phyloP scores from a whole-genome alignment of 345 rosid species.

The Rhizophora apiculata region DNA sequence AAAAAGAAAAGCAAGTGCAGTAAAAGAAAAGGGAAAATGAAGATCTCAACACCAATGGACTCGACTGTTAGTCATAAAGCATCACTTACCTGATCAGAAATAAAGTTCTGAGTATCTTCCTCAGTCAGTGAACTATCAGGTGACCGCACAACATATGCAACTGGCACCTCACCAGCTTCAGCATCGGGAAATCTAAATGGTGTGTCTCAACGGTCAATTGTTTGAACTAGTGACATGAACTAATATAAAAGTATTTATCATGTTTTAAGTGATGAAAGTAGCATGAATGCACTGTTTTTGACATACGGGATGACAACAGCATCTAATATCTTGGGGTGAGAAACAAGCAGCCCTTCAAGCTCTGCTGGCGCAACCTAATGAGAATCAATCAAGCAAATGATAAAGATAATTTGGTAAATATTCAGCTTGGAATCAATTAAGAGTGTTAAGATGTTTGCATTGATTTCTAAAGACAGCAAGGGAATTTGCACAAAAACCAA shows the following conservation, averaged over 20 bases:
- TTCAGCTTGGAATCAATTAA: background rate
- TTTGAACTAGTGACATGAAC: background rate
- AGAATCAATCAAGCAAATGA: constrained; percentile 11
- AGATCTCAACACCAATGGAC: background rate
- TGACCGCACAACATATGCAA: constrained; percentile 73
- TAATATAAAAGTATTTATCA: background rate
- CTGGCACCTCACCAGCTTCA: constrained; percentile 93
- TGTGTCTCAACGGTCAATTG: background rate
- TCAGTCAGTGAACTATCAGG: constrained; percentile 63
- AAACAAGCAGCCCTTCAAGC: constrained; percentile 87
- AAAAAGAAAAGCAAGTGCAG: too few species aligned
- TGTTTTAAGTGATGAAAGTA: background rate
- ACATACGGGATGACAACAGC: constrained; percentile 95
- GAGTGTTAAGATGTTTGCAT: background rate
- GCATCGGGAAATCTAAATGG: constrained; percentile 69
- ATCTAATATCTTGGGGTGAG: constrained; percentile 80
- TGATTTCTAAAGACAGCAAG: background rate
- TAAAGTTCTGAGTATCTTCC: constrained; percentile 56
- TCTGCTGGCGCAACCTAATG: constrained; percentile 95
- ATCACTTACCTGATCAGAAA: constrained; percentile 64
- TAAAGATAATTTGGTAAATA: background rate
- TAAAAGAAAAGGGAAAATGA: background rate
- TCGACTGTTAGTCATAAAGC: background rate
- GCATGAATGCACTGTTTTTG: background rate
- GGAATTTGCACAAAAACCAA: background rate